Evolutionary conservation across 179 eudicot species (phyloP).

Genomic region (Beta macrorhiza): DNA sequence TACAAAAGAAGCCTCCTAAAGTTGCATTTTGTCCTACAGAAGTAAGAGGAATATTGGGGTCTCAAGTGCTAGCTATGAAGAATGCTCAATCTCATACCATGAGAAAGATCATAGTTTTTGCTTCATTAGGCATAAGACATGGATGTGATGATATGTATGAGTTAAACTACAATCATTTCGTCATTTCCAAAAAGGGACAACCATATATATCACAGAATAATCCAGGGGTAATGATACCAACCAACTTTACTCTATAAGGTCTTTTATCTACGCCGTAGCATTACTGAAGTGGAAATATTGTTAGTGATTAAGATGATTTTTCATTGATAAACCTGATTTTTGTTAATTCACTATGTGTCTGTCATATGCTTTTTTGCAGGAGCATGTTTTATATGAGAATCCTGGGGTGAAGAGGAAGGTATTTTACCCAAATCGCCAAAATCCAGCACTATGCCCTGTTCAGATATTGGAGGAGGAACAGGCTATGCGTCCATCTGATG

Average conservation of each 20-base stretch:
- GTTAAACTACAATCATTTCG: conserved; percentile 39
- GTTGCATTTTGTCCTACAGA: conserved; percentile 46
- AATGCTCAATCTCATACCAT: conserved; percentile 47
- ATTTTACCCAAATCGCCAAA: conserved; percentile 35
- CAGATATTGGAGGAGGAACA: conserved; percentile 41
- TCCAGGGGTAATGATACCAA: conserved; percentile 34
- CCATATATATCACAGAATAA: conserved; percentile 31
- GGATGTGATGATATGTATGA: conserved; percentile 51
- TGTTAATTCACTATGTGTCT: background rate
- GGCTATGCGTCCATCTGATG: conserved; percentile 46
- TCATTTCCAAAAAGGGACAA: conserved; percentile 36
- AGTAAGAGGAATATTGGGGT: conserved; percentile 33
- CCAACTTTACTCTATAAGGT: background rate
- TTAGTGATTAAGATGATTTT: too few species aligned
- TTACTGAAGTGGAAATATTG: background rate
- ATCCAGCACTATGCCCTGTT: conserved; percentile 38
- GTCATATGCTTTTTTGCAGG: conserved; percentile 19
- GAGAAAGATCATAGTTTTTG: conserved; percentile 41
- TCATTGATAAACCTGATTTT: too few species aligned
- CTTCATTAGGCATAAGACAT: conserved; percentile 44
- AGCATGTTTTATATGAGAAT: conserved; percentile 41
- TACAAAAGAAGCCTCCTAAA: conserved; percentile 37
- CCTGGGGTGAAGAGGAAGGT: conserved; percentile 40
- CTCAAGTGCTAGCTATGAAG: conserved; percentile 25
- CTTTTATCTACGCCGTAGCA: background rate